Conservation (phyloP, 2,329 filamentous ascomycete genomes). For the Raffaelea albimanens region DNA sequence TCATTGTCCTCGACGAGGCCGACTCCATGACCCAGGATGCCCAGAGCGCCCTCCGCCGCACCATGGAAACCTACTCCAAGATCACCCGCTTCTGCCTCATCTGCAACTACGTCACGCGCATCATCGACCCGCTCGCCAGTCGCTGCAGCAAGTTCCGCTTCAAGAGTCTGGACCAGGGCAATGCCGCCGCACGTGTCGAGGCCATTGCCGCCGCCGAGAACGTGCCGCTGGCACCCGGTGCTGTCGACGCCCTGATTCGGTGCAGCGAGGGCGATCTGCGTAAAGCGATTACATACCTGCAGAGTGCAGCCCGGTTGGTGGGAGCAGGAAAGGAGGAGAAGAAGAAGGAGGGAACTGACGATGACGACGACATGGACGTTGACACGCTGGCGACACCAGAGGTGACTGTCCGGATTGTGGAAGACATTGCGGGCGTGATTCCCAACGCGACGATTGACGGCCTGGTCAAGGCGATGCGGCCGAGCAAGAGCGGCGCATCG, state of each 20-base stretch:
- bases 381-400: constrained; percentile 22
- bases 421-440: constrained; percentile 95
- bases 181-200: constrained; percentile 68
- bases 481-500: constrained; percentile 36
- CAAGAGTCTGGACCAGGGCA: constrained; percentile 84
- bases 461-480: constrained; percentile 68
- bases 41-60: constrained; percentile 81
- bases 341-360: constrained; percentile 23
- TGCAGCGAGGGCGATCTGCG: constrained; percentile 91
- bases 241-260: constrained; percentile 71
- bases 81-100: constrained; percentile 97
- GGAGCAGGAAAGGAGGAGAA: constrained; percentile 38
- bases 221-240: constrained; percentile 67
- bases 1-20: constrained; percentile 95
- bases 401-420: constrained; percentile 70
- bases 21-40: constrained; percentile 99
- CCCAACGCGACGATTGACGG: constrained; percentile 62
- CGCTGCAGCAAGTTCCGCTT: constrained; percentile 96
- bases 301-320: constrained; percentile 84
- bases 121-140: constrained; percentile 91
- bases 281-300: constrained; percentile 92
- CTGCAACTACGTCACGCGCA: constrained; percentile 97
- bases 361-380: constrained; percentile 38
- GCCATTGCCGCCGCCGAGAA: constrained; percentile 76
- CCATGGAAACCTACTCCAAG: constrained; percentile 96